Percentiles rank a stretch among this genome's conserved stretches.
phyloP scores from a whole-genome alignment of 257 asterid species.

The Solanum habrochaites region DNA sequence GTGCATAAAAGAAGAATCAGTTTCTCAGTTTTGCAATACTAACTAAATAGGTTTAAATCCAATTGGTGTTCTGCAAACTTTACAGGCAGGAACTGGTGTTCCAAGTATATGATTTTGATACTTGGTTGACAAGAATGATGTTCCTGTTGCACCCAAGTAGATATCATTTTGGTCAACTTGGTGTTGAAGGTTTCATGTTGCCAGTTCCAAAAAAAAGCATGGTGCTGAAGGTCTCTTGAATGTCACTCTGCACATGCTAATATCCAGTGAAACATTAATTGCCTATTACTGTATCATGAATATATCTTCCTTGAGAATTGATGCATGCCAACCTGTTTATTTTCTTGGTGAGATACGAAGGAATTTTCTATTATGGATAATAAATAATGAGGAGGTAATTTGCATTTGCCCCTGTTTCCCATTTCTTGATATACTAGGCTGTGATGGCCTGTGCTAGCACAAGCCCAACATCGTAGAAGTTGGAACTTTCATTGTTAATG shows the following conservation, averaged over 20 bases:
- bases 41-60: not conserved
- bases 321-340: not conserved
- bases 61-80: not conserved
- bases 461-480: not conserved
- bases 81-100: not conserved
- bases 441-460: not conserved
- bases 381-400: not conserved
- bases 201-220: not conserved
- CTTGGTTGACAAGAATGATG: not conserved
- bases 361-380: not conserved
- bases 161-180: not conserved
- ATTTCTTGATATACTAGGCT: not conserved
- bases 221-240: not conserved
- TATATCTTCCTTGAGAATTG: not conserved
- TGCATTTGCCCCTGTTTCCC: not conserved
- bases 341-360: not conserved
- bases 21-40: not conserved
- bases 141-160: not conserved
- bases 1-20: not conserved
- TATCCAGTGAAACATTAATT: not conserved
- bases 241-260: not conserved
- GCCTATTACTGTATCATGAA: not conserved
- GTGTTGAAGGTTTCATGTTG: not conserved
- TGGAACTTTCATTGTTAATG: not conserved
- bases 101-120: not conserved